Percentiles rank a stretch among this genome's conserved stretches.
Conservation (phyloP, 2,329 filamentous ascomycete genomes). For the Calycina herbarum region DNA sequence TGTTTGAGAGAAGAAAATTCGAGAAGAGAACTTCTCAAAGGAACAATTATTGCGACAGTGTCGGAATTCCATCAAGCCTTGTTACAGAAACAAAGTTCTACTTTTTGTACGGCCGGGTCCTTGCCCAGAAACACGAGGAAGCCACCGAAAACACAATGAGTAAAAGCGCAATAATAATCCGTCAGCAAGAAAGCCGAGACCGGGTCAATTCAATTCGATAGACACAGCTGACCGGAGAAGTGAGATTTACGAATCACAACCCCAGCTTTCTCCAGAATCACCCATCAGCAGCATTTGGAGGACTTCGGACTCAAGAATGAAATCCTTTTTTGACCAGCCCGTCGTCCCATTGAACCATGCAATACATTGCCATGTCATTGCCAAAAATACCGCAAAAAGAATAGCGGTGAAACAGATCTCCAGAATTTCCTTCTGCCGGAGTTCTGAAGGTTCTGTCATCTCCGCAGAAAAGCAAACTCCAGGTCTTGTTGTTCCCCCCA, state of each 20-base stretch:
- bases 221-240: background rate
- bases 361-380: no score
- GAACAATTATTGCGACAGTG: background rate
- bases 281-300: background rate
- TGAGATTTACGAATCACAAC: background rate
- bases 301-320: background rate
- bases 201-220: background rate
- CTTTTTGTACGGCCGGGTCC: background rate
- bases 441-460: constrained; percentile 4
- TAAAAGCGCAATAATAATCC: background rate
- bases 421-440: background rate
- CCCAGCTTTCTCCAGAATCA: background rate
- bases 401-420: constrained; percentile 13
- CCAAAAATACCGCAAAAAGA: constrained; percentile 17
- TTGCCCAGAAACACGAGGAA: background rate
- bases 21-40: background rate
- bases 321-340: background rate
- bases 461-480: background rate
- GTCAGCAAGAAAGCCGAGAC: background rate
- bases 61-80: background rate
- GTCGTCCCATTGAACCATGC: background rate
- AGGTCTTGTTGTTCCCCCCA: background rate
- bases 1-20: background rate
- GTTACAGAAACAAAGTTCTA: background rate
- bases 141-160: background rate